These are phyloP conservation scores for Entomortierella parvispora DNA, from an alignment of 192 early-diverging fungal species.

Conservation along the genomic window DNA sequence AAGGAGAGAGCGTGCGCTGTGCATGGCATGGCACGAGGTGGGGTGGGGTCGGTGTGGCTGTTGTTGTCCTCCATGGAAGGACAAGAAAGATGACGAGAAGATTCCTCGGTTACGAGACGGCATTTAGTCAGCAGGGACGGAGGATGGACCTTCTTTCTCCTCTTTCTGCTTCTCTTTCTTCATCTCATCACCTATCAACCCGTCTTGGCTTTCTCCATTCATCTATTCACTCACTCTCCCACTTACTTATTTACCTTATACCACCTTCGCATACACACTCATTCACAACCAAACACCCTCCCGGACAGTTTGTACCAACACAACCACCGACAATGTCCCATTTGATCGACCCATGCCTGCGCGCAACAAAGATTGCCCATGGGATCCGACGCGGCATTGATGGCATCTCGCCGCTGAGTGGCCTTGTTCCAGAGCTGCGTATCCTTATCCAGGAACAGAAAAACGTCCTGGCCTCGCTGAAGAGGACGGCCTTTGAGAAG, in stretches of 20 bases:
- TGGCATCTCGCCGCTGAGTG: constrained; percentile 46
- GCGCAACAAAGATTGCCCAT: constrained; percentile 49
- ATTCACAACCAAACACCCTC: background rate
- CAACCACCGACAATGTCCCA: constrained; percentile 21
- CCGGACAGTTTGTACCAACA: constrained; percentile 3
- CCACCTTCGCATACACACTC: background rate
- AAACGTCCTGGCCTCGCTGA: constrained; percentile 43
- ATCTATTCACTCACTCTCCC: background rate
- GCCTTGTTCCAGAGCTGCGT: constrained; percentile 46
- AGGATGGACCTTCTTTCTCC: too few species aligned
- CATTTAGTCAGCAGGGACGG: too few species aligned
- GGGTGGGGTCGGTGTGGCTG: too few species aligned
- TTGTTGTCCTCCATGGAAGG: too few species aligned
- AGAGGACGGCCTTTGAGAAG: constrained; percentile 42
- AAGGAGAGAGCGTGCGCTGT: too few species aligned
- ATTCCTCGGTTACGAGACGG: background rate
- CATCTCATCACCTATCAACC: too few species aligned
- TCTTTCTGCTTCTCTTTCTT: background rate
- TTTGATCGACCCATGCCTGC: constrained; percentile 46
- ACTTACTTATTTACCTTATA: background rate
- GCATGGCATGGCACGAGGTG: too few species aligned
- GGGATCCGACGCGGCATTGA: constrained; percentile 48
- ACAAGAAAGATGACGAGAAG: background rate
- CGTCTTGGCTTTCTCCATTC: too few species aligned
- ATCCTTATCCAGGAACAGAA: constrained; percentile 52